Evolutionary conservation across 805 yeast genomes (phyloP), one percentile per base, ranked within the genome.

Genomic region (Candida insectorum): DNA sequence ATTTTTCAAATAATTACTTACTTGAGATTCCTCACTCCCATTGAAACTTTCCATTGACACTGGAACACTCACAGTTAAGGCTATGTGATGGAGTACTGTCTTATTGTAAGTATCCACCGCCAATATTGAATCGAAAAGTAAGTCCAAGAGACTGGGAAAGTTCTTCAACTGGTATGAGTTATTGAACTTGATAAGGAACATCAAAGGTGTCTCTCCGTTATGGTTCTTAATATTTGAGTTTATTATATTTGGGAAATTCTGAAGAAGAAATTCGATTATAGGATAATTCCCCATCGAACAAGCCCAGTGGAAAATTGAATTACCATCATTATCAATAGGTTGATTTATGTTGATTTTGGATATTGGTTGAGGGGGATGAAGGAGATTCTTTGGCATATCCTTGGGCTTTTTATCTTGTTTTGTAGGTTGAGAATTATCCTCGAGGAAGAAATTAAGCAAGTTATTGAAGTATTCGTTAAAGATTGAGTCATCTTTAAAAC

Each of bases 271-370:
- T 42, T 77, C 75, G 3, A 87, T 91, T 32, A 89, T 68, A 3
- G 77, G 64, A 2, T 81, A 60, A 37, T 86, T 77, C 0, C 95
- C 97, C 55, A 93, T 71, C 0, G 97, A 85, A 11, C 97, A 80
- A 3, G 97, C 94, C 94, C 97, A 85, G 58, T 93, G 99, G 37
- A 93, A 69, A 0, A 96, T 87, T 0, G 96, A 83, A 52, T 93
- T 93, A 0, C 97, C 97, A 37, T 82, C 77, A 47, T 85, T 94
- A 58, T 94, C 99, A 28, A 94, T 85, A 1, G 96, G 81, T 21
- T 87, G 85, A 50, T 87, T 93, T 31, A 89, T 68, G 39, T 77
- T 73, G 23, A 85, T 76, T 46, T 77, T 75, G n/a, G 51, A 42
- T 2, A 62, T 37, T 6, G 73, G 71, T 23, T 65, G 60, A 1